phyloP scores from a whole-genome alignment of 2,329 filamentous ascomycete species.

The Hymenoscyphus scutula region DNA sequence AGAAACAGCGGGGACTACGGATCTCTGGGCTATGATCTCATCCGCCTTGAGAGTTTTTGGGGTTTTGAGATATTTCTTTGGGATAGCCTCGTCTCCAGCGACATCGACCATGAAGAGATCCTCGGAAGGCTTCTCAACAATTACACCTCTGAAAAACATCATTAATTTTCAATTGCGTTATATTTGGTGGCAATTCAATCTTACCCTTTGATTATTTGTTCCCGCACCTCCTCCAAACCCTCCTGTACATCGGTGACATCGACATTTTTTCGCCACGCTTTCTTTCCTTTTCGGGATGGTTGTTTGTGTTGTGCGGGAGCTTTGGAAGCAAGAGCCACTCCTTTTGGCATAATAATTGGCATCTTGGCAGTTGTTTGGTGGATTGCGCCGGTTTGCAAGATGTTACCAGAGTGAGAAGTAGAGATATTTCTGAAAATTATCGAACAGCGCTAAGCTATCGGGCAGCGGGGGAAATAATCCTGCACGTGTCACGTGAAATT shows the following conservation, averaged over 20 bases:
- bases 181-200: slow-evolving; percentile 13
- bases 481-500: not conserved
- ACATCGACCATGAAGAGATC: slow-evolving; percentile 85
- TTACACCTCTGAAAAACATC: slow-evolving; percentile 63
- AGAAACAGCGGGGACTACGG: slow-evolving; percentile 74
- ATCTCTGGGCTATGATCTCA: slow-evolving; percentile 85
- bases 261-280: slow-evolving; percentile 98
- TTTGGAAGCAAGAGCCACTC: slow-evolving; percentile 44
- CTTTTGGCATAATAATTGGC: slow-evolving; percentile 33
- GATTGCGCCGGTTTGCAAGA: not conserved
- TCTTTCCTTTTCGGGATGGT: slow-evolving; percentile 94
- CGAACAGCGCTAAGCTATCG: not conserved
- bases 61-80: slow-evolving; percentile 62
- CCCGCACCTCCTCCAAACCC: slow-evolving; percentile 79
- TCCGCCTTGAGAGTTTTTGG: slow-evolving; percentile 84
- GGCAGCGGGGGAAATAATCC: not conserved
- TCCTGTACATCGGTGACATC: slow-evolving; percentile 82
- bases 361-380: slow-evolving; percentile 23
- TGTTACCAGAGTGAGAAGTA: not conserved
- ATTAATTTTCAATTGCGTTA: slow-evolving; percentile 15
- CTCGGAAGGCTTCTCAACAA: slow-evolving; percentile 77
- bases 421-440: slow-evolving; percentile 9
- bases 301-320: slow-evolving; percentile 83
- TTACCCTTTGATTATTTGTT: slow-evolving; percentile 88
- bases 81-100: slow-evolving; percentile 64